Evolutionary conservation across 352 stramenopile genomes (phyloP).

Genomic region (Globisporangium polare): DNA sequence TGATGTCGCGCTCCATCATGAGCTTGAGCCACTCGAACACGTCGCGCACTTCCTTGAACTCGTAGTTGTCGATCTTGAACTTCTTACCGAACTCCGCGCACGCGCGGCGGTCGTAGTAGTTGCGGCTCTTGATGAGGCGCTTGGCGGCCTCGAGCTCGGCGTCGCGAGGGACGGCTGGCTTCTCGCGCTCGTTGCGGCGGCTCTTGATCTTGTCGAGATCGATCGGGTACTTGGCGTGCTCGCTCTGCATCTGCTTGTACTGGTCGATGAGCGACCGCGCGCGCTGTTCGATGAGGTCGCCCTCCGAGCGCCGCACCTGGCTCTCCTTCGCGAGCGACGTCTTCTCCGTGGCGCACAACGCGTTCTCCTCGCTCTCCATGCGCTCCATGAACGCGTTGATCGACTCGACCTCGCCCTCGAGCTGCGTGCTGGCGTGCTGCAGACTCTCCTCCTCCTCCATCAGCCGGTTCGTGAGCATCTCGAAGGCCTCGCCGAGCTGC

Average conservation of each 20-base stretch:
- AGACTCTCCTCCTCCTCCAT: slow-evolving; percentile 83
- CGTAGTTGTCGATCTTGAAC: slow-evolving; percentile 67
- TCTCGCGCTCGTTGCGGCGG: slow-evolving; percentile 69
- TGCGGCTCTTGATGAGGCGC: slow-evolving; percentile 79
- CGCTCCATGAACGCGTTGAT: slow-evolving; percentile 89
- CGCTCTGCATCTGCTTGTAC: slow-evolving; percentile 87
- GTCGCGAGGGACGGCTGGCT: slow-evolving; percentile 59
- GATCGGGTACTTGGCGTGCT: slow-evolving; percentile 83
- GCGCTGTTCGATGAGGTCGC: slow-evolving; percentile 82
- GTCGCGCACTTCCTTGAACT: slow-evolving; percentile 83
- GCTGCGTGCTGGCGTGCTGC: slow-evolving; percentile 76
- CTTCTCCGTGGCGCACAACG: slow-evolving; percentile 80
- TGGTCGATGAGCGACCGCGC: slow-evolving; percentile 76
- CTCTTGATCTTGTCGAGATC: slow-evolving; percentile 82
- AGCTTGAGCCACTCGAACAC: slow-evolving; percentile 84
- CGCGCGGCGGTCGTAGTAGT: slow-evolving; percentile 86
- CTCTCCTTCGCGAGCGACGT: slow-evolving; percentile 79
- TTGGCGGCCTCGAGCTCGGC: slow-evolving; percentile 74
- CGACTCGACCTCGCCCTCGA: slow-evolving; percentile 83
- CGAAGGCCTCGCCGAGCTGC: slow-evolving; percentile 83
- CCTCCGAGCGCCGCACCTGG: slow-evolving; percentile 75
- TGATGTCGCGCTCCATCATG: slow-evolving; percentile 76
- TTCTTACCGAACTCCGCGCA: slow-evolving; percentile 79
- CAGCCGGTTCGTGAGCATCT: slow-evolving; percentile 86
- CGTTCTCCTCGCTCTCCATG: slow-evolving; percentile 87